A percentile compares a stretch with the other conserved stretches of the same genome.
These are phyloP conservation scores for Nannizziopsis barbatae DNA, from an alignment of 2,329 filamentous ascomycete species.

Conservation along the genomic window DNA sequence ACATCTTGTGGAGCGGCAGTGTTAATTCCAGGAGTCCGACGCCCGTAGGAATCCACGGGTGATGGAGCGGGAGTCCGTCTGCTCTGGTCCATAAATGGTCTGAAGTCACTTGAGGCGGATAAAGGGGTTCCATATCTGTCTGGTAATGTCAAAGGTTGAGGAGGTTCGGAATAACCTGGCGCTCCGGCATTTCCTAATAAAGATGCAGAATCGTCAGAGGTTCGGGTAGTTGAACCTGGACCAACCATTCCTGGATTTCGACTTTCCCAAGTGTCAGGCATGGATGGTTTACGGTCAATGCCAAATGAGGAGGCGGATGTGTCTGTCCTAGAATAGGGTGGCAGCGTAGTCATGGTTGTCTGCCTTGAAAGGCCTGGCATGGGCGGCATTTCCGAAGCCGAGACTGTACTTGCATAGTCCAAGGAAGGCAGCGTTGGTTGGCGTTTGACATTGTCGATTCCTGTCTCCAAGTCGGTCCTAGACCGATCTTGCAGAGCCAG, in stretches of 20 bases:
- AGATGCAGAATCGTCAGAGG: slow-evolving; percentile 43
- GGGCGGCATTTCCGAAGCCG: slow-evolving; percentile 47
- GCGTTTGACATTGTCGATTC: slow-evolving; percentile 21
- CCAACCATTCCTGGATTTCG: neutral
- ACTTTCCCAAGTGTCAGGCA: slow-evolving; percentile 12
- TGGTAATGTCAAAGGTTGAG: slow-evolving; percentile 12
- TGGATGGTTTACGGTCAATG: slow-evolving; percentile 16
- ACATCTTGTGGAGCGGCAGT: slow-evolving; percentile 5
- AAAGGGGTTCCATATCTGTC: slow-evolving; percentile 46
- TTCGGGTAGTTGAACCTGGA: slow-evolving; percentile 31
- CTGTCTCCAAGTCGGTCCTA: slow-evolving; percentile 30
- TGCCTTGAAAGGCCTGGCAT: slow-evolving; percentile 51
- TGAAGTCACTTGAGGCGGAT: slow-evolving; percentile 24
- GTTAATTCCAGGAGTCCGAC: slow-evolving; percentile 3
- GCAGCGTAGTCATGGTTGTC: slow-evolving; percentile 52
- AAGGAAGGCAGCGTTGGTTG: slow-evolving; percentile 52
- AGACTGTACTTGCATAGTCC: slow-evolving; percentile 37
- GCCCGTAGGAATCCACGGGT: slow-evolving; percentile 2
- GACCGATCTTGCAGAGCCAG: slow-evolving; percentile 47
- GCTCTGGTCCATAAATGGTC: slow-evolving; percentile 18
- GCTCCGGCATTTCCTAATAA: slow-evolving; percentile 21
- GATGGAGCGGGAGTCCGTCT: slow-evolving; percentile 19
- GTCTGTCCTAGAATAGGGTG: slow-evolving; percentile 51
- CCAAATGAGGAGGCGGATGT: slow-evolving; percentile 28
- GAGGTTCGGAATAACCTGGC: slow-evolving; percentile 18